These are phyloP conservation scores for Aegilops speltoides DNA, from an alignment of 176 grass and related monocot genomes.

Conservation along the genomic window DNA sequence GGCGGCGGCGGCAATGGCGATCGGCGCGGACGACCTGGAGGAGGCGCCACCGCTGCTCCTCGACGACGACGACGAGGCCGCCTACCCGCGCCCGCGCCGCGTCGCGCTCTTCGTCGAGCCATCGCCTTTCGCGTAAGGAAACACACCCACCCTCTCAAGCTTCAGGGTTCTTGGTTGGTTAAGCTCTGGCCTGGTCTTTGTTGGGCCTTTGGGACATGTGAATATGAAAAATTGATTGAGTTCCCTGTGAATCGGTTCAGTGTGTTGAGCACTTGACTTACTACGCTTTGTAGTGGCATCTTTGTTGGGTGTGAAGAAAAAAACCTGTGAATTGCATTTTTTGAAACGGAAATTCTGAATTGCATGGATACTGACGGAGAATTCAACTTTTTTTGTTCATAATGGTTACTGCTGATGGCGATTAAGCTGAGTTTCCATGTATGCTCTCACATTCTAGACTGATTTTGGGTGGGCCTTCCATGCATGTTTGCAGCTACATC, in stretches of 20 bases:
- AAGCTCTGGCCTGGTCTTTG: too few species aligned
- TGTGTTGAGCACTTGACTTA: too few species aligned
- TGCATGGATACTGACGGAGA: too few species aligned
- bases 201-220: too few species aligned
- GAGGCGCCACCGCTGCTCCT: constrained; percentile 23
- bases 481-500: constrained; percentile 41
- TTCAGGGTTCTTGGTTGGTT: not conserved
- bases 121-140: constrained; percentile 56
- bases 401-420: not conserved
- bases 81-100: constrained; percentile 30
- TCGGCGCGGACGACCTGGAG: constrained; percentile 20
- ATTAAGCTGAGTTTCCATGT: not conserved
- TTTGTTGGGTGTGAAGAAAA: too few species aligned
- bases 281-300: too few species aligned
- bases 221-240: too few species aligned
- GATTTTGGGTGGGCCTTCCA: not conserved
- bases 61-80: constrained; percentile 53
- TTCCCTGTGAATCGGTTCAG: too few species aligned
- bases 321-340: too few species aligned
- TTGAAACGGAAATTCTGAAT: too few species aligned
- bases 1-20: constrained; percentile 22
- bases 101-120: constrained; percentile 75
- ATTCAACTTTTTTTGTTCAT: too few species aligned
- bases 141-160: not conserved
- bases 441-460: not conserved